Base-by-base conservation (phyloP, 768 basidiomycete genomes). In the Jaapia argillacea region DNA sequence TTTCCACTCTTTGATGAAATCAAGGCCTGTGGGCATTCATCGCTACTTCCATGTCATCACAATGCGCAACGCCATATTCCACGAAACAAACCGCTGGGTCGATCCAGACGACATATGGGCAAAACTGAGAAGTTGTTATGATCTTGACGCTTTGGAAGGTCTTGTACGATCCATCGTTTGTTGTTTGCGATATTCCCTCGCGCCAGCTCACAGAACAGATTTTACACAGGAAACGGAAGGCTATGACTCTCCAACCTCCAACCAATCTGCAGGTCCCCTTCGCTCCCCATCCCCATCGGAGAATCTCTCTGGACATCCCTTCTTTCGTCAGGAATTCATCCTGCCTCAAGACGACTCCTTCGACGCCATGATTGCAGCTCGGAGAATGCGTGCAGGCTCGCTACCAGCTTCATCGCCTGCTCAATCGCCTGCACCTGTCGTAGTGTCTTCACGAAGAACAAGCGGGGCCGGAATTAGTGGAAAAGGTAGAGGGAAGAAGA, bases 1-100 rank as follows among this genome's bases (percentile, higher is more conserved):
- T 62, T 90, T 91, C 58, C 76, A 83, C 40, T 82, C 85, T 5
- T 67, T 89, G 42, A 85, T 85, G 74, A 79, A 79, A 36, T 75
- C 85, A 14, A 72, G 89, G 43, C 89, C 89, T 0, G 76, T 91
- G 43, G 89, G 89, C 36, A 77, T 83, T 24, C 82, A 91, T 60
- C 79, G 79, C 23, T 76, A 87, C 63, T 89, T 90, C 62, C 84
- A 90, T 55, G 67, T 85, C 57, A 67, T 92, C 44, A 72, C 77
- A 46, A 81, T 92, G 40, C 78, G 79, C 45, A 79, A 74, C 52
- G 66, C 74, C 37, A 86, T 92, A 47, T 64, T 71, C 53, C 76
- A 76, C 55, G 82, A 87, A 53, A 86, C 85, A 1, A 79, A 78
- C 39, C 70, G 66, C 7, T 46, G 67, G 46, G 70, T 91, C 31